Conservation (phyloP, 495 filamentous ascomycete genomes). For the Aspergillus taichungensis region DNA sequence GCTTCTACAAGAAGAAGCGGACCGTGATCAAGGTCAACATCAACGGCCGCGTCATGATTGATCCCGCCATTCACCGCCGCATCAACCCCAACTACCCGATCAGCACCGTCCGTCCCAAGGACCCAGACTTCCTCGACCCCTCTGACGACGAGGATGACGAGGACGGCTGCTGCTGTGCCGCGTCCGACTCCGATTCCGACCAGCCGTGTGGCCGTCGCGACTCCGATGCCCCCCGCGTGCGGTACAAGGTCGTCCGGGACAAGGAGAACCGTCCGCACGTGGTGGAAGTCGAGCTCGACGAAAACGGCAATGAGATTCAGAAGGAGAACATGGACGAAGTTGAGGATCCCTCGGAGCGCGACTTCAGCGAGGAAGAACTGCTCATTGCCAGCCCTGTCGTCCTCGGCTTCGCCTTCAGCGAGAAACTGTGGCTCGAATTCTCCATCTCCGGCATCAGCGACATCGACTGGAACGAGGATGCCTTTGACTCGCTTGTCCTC, state of each 20-base stretch:
- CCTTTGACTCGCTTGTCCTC: slow-evolving; percentile 70
- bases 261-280: slow-evolving; percentile 50
- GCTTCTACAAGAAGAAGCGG: slow-evolving; percentile 77
- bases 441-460: slow-evolving; percentile 74
- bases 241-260: slow-evolving; percentile 59
- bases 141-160: slow-evolving; percentile 40
- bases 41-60: slow-evolving; percentile 87
- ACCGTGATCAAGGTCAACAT: slow-evolving; percentile 76
- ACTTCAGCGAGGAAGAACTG: slow-evolving; percentile 79
- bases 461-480: slow-evolving; percentile 74
- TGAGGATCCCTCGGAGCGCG: slow-evolving; percentile 29
- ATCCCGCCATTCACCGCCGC: slow-evolving; percentile 75
- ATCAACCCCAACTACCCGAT: slow-evolving; percentile 87
- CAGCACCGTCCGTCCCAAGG: slow-evolving; percentile 67
- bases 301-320: slow-evolving; percentile 52
- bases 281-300: slow-evolving; percentile 53
- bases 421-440: slow-evolving; percentile 91
- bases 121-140: slow-evolving; percentile 56
- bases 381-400: slow-evolving; percentile 85
- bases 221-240: slow-evolving; percentile 47
- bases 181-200: slow-evolving; percentile 46
- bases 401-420: slow-evolving; percentile 84
- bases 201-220: slow-evolving; percentile 26
- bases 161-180: slow-evolving; percentile 28
- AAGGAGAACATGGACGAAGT: slow-evolving; percentile 56